Evolutionary conservation across 768 basidiomycete genomes (phyloP).

Genomic region (Lactarius trivialis): DNA sequence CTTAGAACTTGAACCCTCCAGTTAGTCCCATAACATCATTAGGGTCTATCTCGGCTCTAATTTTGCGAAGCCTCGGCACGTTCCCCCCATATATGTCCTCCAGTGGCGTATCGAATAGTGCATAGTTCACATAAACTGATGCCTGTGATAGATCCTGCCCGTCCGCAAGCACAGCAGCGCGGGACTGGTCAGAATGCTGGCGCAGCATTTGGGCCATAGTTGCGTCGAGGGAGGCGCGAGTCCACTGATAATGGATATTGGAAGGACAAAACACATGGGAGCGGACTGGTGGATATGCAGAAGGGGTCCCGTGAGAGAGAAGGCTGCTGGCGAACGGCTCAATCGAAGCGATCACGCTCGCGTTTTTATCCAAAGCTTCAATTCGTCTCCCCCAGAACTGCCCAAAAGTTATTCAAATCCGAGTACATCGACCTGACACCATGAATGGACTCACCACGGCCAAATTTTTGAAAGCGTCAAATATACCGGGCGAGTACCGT

Average conservation of each 20-base stretch:
- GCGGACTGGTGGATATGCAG: constrained; percentile 18
- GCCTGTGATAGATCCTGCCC: constrained; percentile 19
- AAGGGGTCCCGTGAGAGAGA: constrained; percentile 8
- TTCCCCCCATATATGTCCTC: constrained; percentile 22
- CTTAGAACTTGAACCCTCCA: constrained; percentile 23
- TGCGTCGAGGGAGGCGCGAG: constrained; percentile 32
- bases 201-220: constrained; percentile 37
- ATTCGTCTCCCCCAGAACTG: constrained; percentile 6
- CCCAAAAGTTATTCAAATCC: neutral
- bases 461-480: neutral
- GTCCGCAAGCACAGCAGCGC: constrained; percentile 19
- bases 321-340: constrained; percentile 1
- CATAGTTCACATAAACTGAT: constrained; percentile 21
- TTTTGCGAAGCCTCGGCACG: constrained; percentile 7
- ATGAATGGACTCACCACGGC: neutral
- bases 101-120: constrained; percentile 16
- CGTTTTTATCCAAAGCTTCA: neutral
- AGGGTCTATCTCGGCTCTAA: constrained; percentile 18
- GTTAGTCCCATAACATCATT: constrained; percentile 23
- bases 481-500: neutral
- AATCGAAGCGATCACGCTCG: neutral
- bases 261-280: constrained; percentile 5
- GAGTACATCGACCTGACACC: neutral
- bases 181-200: neutral
- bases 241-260: neutral